phyloP scores from a whole-genome alignment of 257 asterid genomes.

The Dorcoceras hygrometricum region DNA sequence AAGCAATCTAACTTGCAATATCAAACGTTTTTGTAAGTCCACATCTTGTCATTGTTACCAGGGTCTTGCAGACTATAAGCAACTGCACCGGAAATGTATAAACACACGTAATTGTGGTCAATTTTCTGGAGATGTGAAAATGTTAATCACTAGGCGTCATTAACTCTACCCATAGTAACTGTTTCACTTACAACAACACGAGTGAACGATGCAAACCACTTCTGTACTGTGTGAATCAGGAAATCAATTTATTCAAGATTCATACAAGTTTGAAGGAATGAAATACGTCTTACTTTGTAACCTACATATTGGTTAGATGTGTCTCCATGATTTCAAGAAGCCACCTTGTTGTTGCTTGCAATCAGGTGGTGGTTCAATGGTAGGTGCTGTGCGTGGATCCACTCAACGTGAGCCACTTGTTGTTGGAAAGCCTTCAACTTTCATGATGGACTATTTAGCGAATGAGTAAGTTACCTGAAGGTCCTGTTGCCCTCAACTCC shows the following conservation, averaged over 20 bases:
- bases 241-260: slow-evolving; percentile 5
- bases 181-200: not conserved
- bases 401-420: slow-evolving; percentile 86
- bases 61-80: too few species aligned
- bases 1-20: too few species aligned
- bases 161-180: not conserved
- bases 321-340: slow-evolving; percentile 12
- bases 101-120: not conserved
- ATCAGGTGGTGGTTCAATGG: slow-evolving; percentile 96
- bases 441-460: slow-evolving; percentile 96
- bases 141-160: too few species aligned
- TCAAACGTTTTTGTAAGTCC: too few species aligned
- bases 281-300: not conserved
- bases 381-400: slow-evolving; percentile 83
- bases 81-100: not conserved
- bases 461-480: slow-evolving; percentile 50
- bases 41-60: too few species aligned
- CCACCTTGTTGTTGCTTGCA: slow-evolving; percentile 20
- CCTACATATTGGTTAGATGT: not conserved
- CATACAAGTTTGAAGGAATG: not conserved
- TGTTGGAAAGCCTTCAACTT: slow-evolving; percentile 96
- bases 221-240: not conserved
- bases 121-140: not conserved
- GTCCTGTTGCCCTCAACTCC: not conserved
- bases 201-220: not conserved